Percentiles rank a stretch among this genome's conserved stretches.
Evolutionary conservation across 768 basidiomycete species (phyloP).

Genomic region (Crassisporium funariophilum): DNA sequence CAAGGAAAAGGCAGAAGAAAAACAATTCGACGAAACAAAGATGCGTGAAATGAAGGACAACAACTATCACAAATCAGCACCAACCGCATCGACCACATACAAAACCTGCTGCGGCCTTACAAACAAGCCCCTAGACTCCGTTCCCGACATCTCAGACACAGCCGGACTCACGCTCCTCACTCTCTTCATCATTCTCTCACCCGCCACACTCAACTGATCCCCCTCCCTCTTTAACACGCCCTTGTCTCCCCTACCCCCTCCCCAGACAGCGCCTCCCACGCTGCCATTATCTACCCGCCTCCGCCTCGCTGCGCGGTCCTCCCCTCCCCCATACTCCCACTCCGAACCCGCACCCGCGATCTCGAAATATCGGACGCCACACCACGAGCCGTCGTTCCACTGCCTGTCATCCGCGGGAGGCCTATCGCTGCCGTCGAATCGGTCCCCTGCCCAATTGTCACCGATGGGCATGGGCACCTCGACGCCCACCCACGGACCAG

Average conservation of each 20-base stretch:
- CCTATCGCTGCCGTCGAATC: slow-evolving; percentile 5
- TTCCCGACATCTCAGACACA: slow-evolving; percentile 49
- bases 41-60: too few relatives aligned
- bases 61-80: slow-evolving; percentile 62
- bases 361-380: slow-evolving; percentile 83
- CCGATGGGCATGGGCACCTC: slow-evolving; percentile 70
- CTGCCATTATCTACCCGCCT: slow-evolving; percentile 42
- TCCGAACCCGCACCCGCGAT: slow-evolving; percentile 57
- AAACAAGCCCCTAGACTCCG: slow-evolving; percentile 74
- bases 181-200: slow-evolving; percentile 55
- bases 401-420: slow-evolving; percentile 55
- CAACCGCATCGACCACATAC: slow-evolving; percentile 85
- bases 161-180: slow-evolving; percentile 76
- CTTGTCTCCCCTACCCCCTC: slow-evolving; percentile 27
- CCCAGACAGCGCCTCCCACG: slow-evolving; percentile 19
- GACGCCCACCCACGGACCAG: slow-evolving; percentile 88
- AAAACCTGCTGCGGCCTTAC: slow-evolving; percentile 85
- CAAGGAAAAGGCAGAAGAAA: slow-evolving; percentile 3
- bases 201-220: slow-evolving; percentile 46
- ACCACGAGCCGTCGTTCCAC: slow-evolving; percentile 87
- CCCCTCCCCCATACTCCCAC: slow-evolving; percentile 57
- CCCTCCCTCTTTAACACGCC: slow-evolving; percentile 42
- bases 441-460: slow-evolving; percentile 31
- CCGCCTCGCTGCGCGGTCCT: slow-evolving; percentile 49
- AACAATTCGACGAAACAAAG: slow-evolving; percentile 2